Evolutionary conservation across 495 filamentous ascomycete genomes (phyloP).

Genomic region (Penicillium soppii): DNA sequence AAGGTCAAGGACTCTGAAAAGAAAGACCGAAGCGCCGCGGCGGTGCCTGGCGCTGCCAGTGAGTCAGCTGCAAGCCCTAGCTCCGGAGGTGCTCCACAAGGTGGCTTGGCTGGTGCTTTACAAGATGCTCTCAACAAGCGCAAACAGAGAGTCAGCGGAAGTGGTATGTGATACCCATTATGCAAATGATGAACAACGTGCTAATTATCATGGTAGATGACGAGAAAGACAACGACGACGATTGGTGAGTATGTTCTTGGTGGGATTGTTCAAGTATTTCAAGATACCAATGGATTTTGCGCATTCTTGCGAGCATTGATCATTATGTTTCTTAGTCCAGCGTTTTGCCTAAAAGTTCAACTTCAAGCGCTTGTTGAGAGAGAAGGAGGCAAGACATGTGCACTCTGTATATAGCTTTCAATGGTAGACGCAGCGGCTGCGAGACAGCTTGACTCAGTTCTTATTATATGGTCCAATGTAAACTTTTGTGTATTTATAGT

Average conservation of each 20-base stretch:
- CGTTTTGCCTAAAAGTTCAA: conserved; percentile 21
- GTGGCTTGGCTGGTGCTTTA: conserved; percentile 77
- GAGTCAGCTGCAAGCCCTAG: conserved; percentile 48
- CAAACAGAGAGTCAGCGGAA: conserved; percentile 86
- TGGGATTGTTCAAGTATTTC: conserved; percentile 11
- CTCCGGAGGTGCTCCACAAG: conserved; percentile 56
- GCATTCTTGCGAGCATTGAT: conserved; percentile 21
- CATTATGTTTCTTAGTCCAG: conserved; percentile 16
- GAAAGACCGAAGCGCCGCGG: conserved; percentile 74
- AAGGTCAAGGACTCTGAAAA: conserved; percentile 78
- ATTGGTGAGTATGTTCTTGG: conserved; percentile 54
- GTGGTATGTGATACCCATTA: conserved; percentile 64
- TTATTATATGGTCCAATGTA: neutral
- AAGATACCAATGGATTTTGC: conserved; percentile 20
- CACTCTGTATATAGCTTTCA: conserved; percentile 23
- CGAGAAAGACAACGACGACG: conserved; percentile 74
- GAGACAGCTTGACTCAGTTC: neutral
- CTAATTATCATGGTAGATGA: conserved; percentile 58
- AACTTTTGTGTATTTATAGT: no score
- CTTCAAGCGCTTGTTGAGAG: conserved; percentile 12
- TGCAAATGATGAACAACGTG: neutral
- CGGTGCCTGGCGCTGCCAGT: conserved; percentile 58
- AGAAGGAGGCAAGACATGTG: conserved; percentile 2
- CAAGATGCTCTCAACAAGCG: conserved; percentile 73
- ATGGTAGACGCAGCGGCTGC: conserved; percentile 8